Base-by-base conservation (phyloP, 371 early-diverging fungal species). In the Mucor ambiguus region DNA sequence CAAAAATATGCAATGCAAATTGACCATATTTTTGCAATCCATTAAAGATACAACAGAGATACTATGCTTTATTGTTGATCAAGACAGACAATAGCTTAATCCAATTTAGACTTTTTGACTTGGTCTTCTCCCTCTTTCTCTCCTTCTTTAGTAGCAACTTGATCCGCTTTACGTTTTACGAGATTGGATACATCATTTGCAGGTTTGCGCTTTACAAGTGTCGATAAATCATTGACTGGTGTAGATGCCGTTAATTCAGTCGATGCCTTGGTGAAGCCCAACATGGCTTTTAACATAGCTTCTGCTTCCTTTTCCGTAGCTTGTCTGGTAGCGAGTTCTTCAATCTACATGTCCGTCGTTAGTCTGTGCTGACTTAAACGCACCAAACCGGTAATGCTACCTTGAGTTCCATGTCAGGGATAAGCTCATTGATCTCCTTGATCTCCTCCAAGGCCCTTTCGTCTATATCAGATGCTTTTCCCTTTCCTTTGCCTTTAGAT, bases 321-420 rank as follows among this genome's bases (percentile, higher is more conserved):
- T 63, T 80, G 79, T 49, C 69, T 75, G 22, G 48, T 75, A 10
- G 67, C 60, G 33, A 83, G 54, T 56, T 80, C 80, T 52, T 77
- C 78, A 24, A 76, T 64, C 81, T 81, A 63, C 32, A 52, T 32
- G 26, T 10, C 33, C 12, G 20, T n/a, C 10, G 18, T 37, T 20
- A 63, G 35, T 30, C 18, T 44, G 12, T 3, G 12, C 12, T 35
- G 37, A 44, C 20, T 20, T 6, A 20, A 20, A 6, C 7, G 9
- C 22, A 10, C 3, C 9, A 46, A 14, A 16, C 26, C 20, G 4
- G 9, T 3, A 5, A 20, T 43, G 1, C 68, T 79, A 84, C 83
- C 76, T 86, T 86, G 41, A 75, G 64, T 20, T 82, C 73, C 76
- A 86, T 68, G 41, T 85, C 85, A 12, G 81, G 72, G 33, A 86